These are phyloP conservation scores for Acer negundo DNA, from an alignment of 345 rosid genomes.

Conservation along the genomic window DNA sequence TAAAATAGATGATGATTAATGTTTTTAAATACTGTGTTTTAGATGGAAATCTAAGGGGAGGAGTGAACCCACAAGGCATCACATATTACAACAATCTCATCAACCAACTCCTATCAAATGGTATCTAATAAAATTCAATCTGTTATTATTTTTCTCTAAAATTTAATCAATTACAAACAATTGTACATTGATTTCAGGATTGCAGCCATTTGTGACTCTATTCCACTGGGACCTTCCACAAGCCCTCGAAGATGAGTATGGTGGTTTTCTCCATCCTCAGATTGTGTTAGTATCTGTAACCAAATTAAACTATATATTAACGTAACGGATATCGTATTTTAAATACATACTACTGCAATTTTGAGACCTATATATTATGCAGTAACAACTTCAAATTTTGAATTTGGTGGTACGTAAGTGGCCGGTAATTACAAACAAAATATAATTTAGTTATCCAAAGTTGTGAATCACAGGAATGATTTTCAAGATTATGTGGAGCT, in stretches of 20 bases:
- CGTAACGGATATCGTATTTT: neutral
- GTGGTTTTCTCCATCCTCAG: constrained; percentile 10
- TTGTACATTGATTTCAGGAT: constrained; percentile 2
- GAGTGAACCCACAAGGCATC: constrained; percentile 17
- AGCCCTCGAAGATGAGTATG: constrained; percentile 24
- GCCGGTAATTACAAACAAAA: neutral
- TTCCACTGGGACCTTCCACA: constrained; percentile 34
- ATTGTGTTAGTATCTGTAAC: neutral
- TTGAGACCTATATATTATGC: too few relatives aligned
- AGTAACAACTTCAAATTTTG: too few relatives aligned
- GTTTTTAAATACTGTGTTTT: neutral
- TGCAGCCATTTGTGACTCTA: constrained; percentile 26
- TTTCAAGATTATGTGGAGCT: constrained; percentile 42
- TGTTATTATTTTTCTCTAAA: neutral
- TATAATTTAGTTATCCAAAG: neutral
- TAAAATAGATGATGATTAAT: neutral
- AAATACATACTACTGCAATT: neutral
- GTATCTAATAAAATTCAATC: neutral
- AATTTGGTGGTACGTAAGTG: too few relatives aligned
- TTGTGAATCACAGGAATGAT: constrained; percentile 29
- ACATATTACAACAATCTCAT: constrained; percentile 18
- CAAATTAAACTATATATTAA: neutral
- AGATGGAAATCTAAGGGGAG: constrained; percentile 11
- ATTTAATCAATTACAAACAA: neutral
- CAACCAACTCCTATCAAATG: constrained; percentile 9